Percentiles rank a stretch among this genome's conserved stretches.
Conservation (phyloP, 2,329 filamentous ascomycete species). For the Cyphellophora europaea region DNA sequence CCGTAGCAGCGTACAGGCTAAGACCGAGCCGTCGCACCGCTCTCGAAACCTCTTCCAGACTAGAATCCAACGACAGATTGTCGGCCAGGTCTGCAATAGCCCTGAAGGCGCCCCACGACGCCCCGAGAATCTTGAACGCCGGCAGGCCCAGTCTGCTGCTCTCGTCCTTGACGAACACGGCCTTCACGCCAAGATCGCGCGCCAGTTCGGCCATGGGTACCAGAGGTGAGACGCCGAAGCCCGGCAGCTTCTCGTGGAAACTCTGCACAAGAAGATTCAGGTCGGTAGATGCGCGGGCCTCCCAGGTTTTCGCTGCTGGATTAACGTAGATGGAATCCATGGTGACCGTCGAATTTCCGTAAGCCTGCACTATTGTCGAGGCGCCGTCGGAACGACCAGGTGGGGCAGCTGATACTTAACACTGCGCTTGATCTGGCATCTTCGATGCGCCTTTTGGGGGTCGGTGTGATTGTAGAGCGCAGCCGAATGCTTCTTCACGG, state of each 20-base stretch:
- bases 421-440: too few species aligned
- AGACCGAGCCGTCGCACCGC: slow-evolving; percentile 25
- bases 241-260: slow-evolving; percentile 52
- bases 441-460: too few species aligned
- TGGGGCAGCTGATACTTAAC: too few species aligned
- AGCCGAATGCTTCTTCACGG: too few species aligned
- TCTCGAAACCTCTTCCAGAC: slow-evolving; percentile 34
- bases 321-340: slow-evolving; percentile 7
- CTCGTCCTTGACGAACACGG: slow-evolving; percentile 63
- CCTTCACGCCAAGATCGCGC: slow-evolving; percentile 44
- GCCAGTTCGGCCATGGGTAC: slow-evolving; percentile 46
- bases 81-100: slow-evolving; percentile 38
- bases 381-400: too few species aligned
- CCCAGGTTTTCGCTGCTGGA: slow-evolving; percentile 7
- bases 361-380: too few species aligned
- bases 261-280: slow-evolving; percentile 6
- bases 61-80: slow-evolving; percentile 31
- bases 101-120: slow-evolving; percentile 61
- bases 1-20: slow-evolving; percentile 55
- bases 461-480: too few species aligned
- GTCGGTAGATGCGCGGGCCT: slow-evolving; percentile 5
- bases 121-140: slow-evolving; percentile 72
- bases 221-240: slow-evolving; percentile 49
- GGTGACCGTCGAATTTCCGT: too few species aligned
- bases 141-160: slow-evolving; percentile 58